phyloP scores from a whole-genome alignment of 768 basidiomycete genomes.

The Infundibulicybe gibba region DNA sequence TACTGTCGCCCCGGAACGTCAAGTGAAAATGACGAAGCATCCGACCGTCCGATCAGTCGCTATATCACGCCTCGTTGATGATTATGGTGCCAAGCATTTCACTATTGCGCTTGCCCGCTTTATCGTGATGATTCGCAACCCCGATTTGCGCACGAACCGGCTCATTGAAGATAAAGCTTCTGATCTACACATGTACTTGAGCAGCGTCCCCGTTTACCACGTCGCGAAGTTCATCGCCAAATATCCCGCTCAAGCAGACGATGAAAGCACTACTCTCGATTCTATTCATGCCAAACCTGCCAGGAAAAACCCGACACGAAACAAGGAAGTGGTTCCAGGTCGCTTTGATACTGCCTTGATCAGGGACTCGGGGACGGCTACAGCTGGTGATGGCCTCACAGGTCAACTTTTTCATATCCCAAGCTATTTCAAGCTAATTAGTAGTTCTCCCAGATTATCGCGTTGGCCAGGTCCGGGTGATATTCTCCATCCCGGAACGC shows the following conservation, averaged over 20 bases:
- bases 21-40: slow-evolving; percentile 14
- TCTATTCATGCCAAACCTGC: slow-evolving; percentile 23
- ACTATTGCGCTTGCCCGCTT: slow-evolving; percentile 17
- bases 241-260: slow-evolving; percentile 8
- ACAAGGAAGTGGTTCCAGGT: slow-evolving; percentile 9
- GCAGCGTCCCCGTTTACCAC: slow-evolving; percentile 24
- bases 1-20: neutral
- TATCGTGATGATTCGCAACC: slow-evolving; percentile 13
- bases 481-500: slow-evolving; percentile 17
- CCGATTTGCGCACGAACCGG: slow-evolving; percentile 5
- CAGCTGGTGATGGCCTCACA: slow-evolving; percentile 5
- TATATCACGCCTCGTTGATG: slow-evolving; percentile 7
- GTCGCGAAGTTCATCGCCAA: slow-evolving; percentile 20
- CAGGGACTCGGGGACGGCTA: slow-evolving; percentile 2
- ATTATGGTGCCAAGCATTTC: slow-evolving; percentile 23
- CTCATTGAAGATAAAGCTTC: slow-evolving; percentile 7
- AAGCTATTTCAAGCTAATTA: no score
- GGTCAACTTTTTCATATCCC: no score
- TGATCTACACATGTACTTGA: slow-evolving; percentile 15
- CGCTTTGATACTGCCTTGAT: slow-evolving; percentile 27
- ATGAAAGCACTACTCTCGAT: slow-evolving; percentile 16
- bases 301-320: slow-evolving; percentile 6
- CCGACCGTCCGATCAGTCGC: slow-evolving; percentile 16
- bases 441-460: slow-evolving; percentile 15
- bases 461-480: slow-evolving; percentile 17